Base-by-base conservation (phyloP, 75 land plant genomes). In the Picea sitchensis region DNA sequence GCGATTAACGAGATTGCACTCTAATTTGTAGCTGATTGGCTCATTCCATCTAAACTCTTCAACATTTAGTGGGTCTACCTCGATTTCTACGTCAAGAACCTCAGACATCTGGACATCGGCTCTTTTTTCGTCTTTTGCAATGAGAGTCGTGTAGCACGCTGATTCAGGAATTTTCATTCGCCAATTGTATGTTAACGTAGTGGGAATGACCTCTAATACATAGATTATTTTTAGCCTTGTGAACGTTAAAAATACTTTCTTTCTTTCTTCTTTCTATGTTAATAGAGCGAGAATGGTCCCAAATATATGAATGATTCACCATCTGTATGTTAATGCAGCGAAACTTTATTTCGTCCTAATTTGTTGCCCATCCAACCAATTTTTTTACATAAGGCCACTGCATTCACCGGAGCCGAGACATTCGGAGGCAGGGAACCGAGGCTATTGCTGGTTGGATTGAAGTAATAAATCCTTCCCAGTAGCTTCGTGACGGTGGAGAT, bases 381-480 rank as follows among this genome's bases (percentile, higher is more conserved):
- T 26, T 26, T 26, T 26, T 26, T 26, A 26, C 83, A 84, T 68
- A 89, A 62, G 47, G 90, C 91, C 5, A 89, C 91, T 36, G 84
- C 91, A 54, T 79, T 89, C 63, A 89, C 90, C 2, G 87, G 87
- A 21, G 90, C 87, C 21, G 82, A 59, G 30, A 87, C 91, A 30
- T 82, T 83, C 30, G 87, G 80, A 12, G 90, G 91, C n/a, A 89
- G 86, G 18, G 74, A 36, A 2, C 91, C 91, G 2, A 87, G 90
- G 56, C 32, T 60, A 51, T 60, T 26, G 26, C 26, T 26, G 26
- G 26, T 59, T 18, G 56, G 54, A 14, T 65, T 71, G 67, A 38
- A 76, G 81, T 90, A 91, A 76, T 91, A 91, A 64, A 91, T 80
- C 6, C 94, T 84, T 23, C 94, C 94, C 30, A 90, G 85, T 21